Base-by-base conservation (phyloP, 2,329 filamentous ascomycete genomes). In the Fragosphaeria purpurea region DNA sequence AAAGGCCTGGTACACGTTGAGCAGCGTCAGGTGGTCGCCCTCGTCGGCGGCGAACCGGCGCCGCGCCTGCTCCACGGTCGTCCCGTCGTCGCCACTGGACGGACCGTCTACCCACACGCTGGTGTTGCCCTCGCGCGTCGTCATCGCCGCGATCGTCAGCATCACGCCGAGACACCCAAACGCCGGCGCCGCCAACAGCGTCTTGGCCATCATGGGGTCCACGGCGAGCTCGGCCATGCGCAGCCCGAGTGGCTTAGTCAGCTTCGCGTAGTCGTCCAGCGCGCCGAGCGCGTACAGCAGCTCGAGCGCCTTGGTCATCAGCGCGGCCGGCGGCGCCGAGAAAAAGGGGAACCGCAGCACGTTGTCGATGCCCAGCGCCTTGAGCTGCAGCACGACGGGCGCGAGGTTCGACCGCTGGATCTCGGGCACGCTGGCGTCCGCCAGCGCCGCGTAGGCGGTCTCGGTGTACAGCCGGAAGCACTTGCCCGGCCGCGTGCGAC, bases 151-250 rank as follows among this genome's bases (percentile, higher is more conserved):
- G 56, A 97, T 95, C 2, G 84, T 88, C 32, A 97, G 75, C 48
- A 97, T 85, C 65, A 96, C 91, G 62, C 80, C 84, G 10, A 95
- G 69, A 58, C 90, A 96, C 39, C 75, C 76, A 66, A 95, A 94
- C 0, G 76, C 73, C 5, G 80, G 70, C 0, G 90, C 86, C 13
- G 83, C 80, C 7, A 97, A 79, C 5, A 96, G 73, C 0, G 86
- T 87, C 67, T 91, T 94, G 6, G 85, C 88, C 78, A 96, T 93
- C 88, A 96, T 96, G 0, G 93, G 93, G 59, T 95, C 88, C 7
- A 97, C 80, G 0, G 90, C 86, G 42, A 98, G 73, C 64, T 97
- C 91, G 0, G 93, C 91, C 89, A 97, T 96, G 42, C 88, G 79
- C 53, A 80, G 74, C 1, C 93, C 93, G n/a, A 96, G 72, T 0